phyloP scores from a whole-genome alignment of 75 land plant species.

The Pinus tabuliformis region DNA sequence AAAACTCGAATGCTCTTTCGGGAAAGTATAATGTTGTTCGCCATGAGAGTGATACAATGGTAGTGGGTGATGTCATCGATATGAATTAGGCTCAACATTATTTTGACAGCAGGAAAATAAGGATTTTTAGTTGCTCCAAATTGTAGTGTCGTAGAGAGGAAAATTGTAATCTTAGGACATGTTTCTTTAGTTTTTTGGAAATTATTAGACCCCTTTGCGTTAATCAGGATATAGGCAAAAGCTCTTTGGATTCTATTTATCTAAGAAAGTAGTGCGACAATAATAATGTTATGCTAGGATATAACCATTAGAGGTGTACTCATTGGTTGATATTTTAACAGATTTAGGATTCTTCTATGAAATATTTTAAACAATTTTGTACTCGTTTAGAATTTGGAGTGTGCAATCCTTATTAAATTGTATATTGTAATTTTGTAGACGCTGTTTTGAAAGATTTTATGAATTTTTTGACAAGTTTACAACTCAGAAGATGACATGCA shows the following conservation, averaged over 20 bases:
- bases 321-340: background rate
- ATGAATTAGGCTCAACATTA: slow-evolving; percentile 10
- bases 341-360: background rate
- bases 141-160: background rate
- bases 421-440: background rate
- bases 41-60: slow-evolving; percentile 65
- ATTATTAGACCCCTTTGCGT: background rate
- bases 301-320: background rate
- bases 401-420: background rate
- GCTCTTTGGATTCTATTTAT: background rate
- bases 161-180: background rate
- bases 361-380: background rate
- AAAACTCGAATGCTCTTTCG: slow-evolving; percentile 49
- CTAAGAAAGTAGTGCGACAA: background rate
- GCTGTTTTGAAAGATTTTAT: no score
- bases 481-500: no score
- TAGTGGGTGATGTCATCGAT: slow-evolving; percentile 36
- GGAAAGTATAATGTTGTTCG: slow-evolving; percentile 86
- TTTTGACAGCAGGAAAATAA: background rate
- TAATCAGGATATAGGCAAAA: background rate
- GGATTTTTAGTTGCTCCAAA: no score
- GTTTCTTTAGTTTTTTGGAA: background rate
- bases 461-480: no score
- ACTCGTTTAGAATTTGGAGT: background rate
- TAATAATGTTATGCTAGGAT: background rate